These are phyloP conservation scores for Austroboletus niveus DNA, from an alignment of 1,284 basidiomycete species.

Conservation along the genomic window DNA sequence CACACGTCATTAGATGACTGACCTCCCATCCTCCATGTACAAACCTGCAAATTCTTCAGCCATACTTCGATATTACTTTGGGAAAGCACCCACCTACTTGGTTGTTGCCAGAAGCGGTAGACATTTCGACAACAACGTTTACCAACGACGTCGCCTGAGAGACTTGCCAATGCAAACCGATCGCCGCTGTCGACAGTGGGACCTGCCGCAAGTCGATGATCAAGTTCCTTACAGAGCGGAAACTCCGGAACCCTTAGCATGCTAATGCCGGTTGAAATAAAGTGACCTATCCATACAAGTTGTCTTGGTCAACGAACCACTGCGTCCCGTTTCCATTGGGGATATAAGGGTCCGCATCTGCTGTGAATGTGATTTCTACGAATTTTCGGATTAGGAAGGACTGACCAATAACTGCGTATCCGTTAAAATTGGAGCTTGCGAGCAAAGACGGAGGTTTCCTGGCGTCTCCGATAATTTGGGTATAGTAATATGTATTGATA, in stretches of 20 bases:
- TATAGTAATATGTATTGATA: constrained; percentile 51
- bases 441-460: constrained; percentile 45
- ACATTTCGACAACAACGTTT: constrained; percentile 51
- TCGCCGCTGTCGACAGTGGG: constrained; percentile 49
- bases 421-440: constrained; percentile 46
- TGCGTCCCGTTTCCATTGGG: constrained; percentile 12
- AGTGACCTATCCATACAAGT: constrained; percentile 36
- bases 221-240: constrained; percentile 48
- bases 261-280: background rate
- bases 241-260: constrained; percentile 19
- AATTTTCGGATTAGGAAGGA: background rate
- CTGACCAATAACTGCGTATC: constrained; percentile 52
- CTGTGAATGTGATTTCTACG: constrained; percentile 35
- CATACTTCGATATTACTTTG: background rate
- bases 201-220: constrained; percentile 49
- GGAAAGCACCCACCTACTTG: constrained; percentile 41
- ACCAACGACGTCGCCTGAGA: constrained; percentile 74
- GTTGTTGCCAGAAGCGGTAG: constrained; percentile 38
- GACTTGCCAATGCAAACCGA: constrained; percentile 76
- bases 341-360: constrained; percentile 24
- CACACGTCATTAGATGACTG: no score
- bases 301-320: constrained; percentile 52
- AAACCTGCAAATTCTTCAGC: constrained; percentile 24
- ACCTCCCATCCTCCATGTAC: constrained; percentile 62
- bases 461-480: constrained; percentile 49